phyloP scores from a whole-genome alignment of 1,284 basidiomycete species.

The Malassezia japonica region DNA sequence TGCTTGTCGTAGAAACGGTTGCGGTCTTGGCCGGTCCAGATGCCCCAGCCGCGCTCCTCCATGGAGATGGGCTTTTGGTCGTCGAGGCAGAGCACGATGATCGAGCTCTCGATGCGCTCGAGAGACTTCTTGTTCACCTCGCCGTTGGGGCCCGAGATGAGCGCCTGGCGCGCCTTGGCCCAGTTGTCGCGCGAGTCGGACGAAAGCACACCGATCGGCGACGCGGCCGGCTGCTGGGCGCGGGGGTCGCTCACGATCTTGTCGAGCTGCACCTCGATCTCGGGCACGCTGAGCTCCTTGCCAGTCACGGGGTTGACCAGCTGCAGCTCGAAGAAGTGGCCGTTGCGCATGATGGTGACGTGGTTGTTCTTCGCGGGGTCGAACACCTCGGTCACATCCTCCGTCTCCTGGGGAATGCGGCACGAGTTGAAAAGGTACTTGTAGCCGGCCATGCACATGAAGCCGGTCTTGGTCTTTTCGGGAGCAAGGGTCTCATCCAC shows the following conservation, averaged over 20 bases:
- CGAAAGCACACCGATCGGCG: constrained; percentile 69
- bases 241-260: constrained; percentile 65
- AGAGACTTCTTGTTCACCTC: constrained; percentile 60
- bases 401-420: constrained; percentile 71
- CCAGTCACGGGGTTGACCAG: constrained; percentile 54
- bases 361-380: constrained; percentile 69
- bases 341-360: constrained; percentile 80
- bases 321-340: constrained; percentile 72
- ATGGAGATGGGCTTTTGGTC: constrained; percentile 67
- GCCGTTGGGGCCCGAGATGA: constrained; percentile 55
- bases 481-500: constrained; percentile 65
- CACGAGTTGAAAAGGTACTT: constrained; percentile 93
- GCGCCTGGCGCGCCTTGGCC: constrained; percentile 59
- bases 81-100: constrained; percentile 79
- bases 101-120: constrained; percentile 78
- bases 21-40: constrained; percentile 75
- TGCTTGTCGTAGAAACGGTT: constrained; percentile 98
- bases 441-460: constrained; percentile 91
- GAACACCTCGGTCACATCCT: constrained; percentile 76
- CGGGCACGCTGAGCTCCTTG: constrained; percentile 62
- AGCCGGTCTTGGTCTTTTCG: constrained; percentile 70
- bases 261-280: constrained; percentile 72
- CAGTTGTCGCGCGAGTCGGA: constrained; percentile 82
- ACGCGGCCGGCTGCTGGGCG: constrained; percentile 55
- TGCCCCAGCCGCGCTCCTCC: constrained; percentile 60